These are phyloP conservation scores for Stephania cephalantha DNA, from an alignment of 164 flowering plant genomes.

Conservation along the genomic window DNA sequence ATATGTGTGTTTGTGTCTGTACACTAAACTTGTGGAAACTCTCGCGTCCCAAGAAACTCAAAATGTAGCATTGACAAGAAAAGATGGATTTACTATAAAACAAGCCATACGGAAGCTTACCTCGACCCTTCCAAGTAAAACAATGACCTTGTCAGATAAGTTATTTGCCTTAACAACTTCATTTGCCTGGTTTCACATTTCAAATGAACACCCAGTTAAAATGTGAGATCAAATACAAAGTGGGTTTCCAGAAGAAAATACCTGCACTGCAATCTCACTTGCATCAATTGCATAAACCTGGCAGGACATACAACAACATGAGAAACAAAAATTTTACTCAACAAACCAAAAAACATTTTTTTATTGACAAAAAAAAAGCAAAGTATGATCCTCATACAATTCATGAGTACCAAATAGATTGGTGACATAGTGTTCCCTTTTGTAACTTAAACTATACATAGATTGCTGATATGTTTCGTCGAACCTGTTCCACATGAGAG, in stretches of 20 bases:
- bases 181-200: constrained; percentile 55
- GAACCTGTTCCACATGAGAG: too few relatives aligned
- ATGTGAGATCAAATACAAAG: constrained; percentile 1
- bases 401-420: too few relatives aligned
- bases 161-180: constrained; percentile 93
- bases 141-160: constrained; percentile 68
- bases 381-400: too few relatives aligned
- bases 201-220: constrained; percentile 8
- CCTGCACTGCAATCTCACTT: constrained; percentile 95
- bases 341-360: neutral
- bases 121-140: constrained; percentile 97
- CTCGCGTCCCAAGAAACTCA: neutral
- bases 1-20: neutral
- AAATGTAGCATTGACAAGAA: neutral
- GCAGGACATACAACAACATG: constrained; percentile 10
- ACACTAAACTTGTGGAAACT: neutral
- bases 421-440: too few relatives aligned
- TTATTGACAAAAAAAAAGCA: too few relatives aligned
- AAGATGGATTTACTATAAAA: neutral
- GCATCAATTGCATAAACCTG: constrained; percentile 99
- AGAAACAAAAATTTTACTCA: neutral
- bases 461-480: too few relatives aligned
- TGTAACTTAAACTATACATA: too few relatives aligned
- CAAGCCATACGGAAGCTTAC: constrained; percentile 29
- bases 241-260: constrained; percentile 19